Conservation (phyloP, 176 grass and related monocot species). For the Alloteropsis semialata region DNA sequence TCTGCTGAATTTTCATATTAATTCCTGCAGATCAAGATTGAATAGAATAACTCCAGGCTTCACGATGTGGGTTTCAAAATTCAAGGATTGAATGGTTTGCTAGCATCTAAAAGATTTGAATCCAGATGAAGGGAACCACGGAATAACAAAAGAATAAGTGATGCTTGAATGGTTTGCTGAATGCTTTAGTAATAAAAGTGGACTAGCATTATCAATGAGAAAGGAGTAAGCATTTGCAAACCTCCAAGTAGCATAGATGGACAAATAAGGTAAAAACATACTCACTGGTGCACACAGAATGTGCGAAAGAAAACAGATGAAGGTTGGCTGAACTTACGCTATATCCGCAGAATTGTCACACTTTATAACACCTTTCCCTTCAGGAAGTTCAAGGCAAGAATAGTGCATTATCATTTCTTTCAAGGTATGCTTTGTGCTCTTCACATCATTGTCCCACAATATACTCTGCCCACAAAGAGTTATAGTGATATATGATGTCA, state of each 20-base stretch:
- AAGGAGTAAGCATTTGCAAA: background rate
- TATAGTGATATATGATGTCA: slow-evolving; percentile 15
- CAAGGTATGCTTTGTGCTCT: slow-evolving; percentile 87
- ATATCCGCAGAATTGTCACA: slow-evolving; percentile 62
- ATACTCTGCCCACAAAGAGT: slow-evolving; percentile 62
- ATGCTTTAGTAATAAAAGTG: background rate
- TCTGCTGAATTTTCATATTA: background rate
- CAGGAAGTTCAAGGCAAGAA: slow-evolving; percentile 85
- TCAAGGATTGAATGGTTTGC: background rate
- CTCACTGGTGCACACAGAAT: background rate
- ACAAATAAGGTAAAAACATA: slow-evolving; percentile 13
- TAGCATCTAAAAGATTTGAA: background rate
- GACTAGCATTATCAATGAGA: background rate
- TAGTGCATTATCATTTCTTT: slow-evolving; percentile 97
- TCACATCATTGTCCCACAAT: slow-evolving; percentile 97
- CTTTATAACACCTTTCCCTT: slow-evolving; percentile 86
- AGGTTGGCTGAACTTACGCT: slow-evolving; percentile 60
- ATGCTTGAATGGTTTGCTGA: too few relatives aligned
- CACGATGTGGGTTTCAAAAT: background rate
- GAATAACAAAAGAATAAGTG: background rate
- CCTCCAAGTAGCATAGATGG: background rate
- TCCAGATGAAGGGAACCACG: background rate
- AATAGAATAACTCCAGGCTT: background rate
- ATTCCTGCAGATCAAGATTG: background rate
- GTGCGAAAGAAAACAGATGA: slow-evolving; percentile 11